Conservation (phyloP, 768 basidiomycete genomes). For the Boletus patriciae region DNA sequence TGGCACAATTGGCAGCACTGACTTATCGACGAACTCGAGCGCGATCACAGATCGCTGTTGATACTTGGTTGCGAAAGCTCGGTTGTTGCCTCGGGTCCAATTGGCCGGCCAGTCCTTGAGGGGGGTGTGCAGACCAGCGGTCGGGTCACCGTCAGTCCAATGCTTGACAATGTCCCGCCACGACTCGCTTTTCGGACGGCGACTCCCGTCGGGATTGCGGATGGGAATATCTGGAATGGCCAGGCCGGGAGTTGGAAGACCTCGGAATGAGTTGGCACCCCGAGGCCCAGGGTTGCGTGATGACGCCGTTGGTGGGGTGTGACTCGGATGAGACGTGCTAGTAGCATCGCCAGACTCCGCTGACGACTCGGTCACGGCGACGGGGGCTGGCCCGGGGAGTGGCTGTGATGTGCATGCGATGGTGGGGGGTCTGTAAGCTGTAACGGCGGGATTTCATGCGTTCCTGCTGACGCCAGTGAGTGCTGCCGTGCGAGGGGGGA, state of each 20-base stretch:
- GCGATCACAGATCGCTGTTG: background rate
- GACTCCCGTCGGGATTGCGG: background rate
- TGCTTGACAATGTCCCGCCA: background rate
- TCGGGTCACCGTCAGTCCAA: background rate
- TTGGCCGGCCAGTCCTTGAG: slow-evolving; percentile 1
- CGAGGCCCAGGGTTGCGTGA: background rate
- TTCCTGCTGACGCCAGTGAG: no score
- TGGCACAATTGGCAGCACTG: background rate
- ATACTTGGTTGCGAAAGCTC: slow-evolving; percentile 1
- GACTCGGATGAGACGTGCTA: no score
- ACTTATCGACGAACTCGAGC: slow-evolving; percentile 5
- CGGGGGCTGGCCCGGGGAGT: no score
- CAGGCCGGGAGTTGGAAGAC: background rate
- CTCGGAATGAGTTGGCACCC: background rate
- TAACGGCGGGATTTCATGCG: no score
- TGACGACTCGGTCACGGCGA: no score
- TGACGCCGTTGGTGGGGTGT: no score
- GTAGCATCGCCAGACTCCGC: no score
- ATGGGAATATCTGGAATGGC: background rate
- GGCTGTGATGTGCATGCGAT: no score
- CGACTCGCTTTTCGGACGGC: background rate
- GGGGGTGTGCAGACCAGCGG: background rate
- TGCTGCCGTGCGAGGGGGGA: no score
- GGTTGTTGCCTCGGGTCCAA: background rate
- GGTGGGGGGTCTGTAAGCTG: no score